A percentile compares a stretch with the other conserved stretches of the same genome.
These are phyloP conservation scores for Fusarium mundagurra DNA, from an alignment of 2,329 filamentous ascomycete species.

Conservation along the genomic window DNA sequence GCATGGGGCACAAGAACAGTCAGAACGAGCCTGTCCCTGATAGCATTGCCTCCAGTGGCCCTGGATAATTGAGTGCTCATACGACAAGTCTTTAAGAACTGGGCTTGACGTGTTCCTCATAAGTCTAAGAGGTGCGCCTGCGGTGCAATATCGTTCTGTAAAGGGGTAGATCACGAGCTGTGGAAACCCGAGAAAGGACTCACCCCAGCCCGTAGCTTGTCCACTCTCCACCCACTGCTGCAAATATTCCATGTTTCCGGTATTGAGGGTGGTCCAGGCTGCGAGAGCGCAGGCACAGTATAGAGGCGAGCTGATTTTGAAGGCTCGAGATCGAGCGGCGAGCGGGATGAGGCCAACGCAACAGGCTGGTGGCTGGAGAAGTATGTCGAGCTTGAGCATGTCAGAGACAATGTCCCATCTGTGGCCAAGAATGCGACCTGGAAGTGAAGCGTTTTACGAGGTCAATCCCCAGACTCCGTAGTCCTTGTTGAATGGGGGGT, in stretches of 20 bases:
- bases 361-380: neutral
- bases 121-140: neutral
- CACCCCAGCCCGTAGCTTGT: neutral
- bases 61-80: neutral
- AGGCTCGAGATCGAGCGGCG: neutral
- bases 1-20: neutral
- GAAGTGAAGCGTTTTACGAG: neutral
- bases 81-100: neutral
- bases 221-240: neutral
- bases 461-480: neutral
- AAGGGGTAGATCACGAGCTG: neutral
- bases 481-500: neutral
- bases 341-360: fast-evolving
- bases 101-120: neutral
- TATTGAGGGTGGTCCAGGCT: neutral
- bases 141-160: neutral
- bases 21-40: neutral
- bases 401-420: neutral
- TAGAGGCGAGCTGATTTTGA: neutral
- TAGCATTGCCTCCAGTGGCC: neutral
- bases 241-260: neutral
- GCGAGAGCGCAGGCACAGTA: neutral
- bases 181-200: no score
- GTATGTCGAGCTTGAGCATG: no score
- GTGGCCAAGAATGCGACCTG: neutral